Base-by-base conservation (phyloP, 164 flowering plant genomes). In the Nymphaea thermarum region DNA sequence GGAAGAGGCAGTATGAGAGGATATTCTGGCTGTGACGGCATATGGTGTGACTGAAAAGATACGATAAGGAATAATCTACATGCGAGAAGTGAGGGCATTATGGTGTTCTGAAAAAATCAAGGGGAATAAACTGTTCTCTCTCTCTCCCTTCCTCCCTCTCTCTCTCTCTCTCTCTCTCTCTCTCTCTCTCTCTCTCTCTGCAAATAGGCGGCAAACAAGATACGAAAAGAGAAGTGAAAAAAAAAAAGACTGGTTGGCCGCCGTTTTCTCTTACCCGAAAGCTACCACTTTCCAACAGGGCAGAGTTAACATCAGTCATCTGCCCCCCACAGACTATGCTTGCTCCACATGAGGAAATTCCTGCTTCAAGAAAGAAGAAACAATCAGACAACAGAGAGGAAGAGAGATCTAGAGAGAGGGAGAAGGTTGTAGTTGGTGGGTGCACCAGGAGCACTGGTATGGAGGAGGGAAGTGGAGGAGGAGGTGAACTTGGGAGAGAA, bases 251-350 rank as follows among this genome's bases (percentile, higher is more conserved):
- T 25, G 36, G 15, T 43, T 65, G 42, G 15, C 44, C 17, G 65
- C 44, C 15, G n/a, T 59, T 25, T 25, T 16, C 44, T 73, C 88
- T 79, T 80, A 92, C 98, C 74, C 88, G 80, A 72, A 88, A 90
- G 65, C 81, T 82, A 63, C 80, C 57, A 5, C 57, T 89, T 77
- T 92, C 98, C 93, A 87, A 82, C 63, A 82, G 77, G 11, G 76
- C 71, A 43, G 91, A 85, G 65, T 90, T 91, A 72, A 66, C 77
- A 76, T 71, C 74, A 18, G 85, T 79, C 78, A 81, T 81, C 73
- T 83, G 88, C 36, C 85, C 85, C 71, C 75, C 77, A 18, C 74
- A 74, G 66, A 79, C 43, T 65, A 77, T 65, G 62, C 81, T 82
- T 47, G 79, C 57, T 3, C 57, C 57, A 51, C 8, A 51, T 15